These are phyloP conservation scores for Castanopsis chinensis DNA, from an alignment of 306 rosid species.

Conservation along the genomic window DNA sequence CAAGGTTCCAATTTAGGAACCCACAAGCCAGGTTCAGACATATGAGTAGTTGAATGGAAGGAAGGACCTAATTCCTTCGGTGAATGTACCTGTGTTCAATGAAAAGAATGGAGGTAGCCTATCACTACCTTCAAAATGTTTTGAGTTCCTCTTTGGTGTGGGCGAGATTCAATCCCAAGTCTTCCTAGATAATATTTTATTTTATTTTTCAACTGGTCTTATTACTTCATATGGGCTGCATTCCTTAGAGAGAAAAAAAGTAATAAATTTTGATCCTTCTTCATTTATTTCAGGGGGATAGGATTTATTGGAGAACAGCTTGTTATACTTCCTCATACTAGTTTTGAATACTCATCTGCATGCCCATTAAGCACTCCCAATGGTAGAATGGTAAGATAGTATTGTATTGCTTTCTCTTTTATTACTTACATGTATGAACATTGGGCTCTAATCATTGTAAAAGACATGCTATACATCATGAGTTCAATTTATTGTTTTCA, in stretches of 20 bases:
- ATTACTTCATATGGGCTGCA: not conserved
- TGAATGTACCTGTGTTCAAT: conserved; percentile 33
- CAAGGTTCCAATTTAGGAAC: conserved; percentile 49
- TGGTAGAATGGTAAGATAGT: conserved; percentile 86
- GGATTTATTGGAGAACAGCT: conserved; percentile 99
- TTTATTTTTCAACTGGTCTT: not conserved
- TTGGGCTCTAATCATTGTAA: not conserved
- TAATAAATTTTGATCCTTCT: not conserved
- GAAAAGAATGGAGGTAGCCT: conserved; percentile 32
- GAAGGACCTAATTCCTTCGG: conserved; percentile 31
- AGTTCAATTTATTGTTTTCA: no score
- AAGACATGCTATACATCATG: no score
- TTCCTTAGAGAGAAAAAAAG: not conserved
- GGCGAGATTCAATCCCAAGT: no score
- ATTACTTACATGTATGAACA: not conserved
- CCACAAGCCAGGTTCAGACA: conserved; percentile 33
- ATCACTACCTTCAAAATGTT: conserved; percentile 44
- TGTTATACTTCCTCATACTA: conserved; percentile 73
- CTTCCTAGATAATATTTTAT: not conserved
- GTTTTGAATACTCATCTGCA: conserved; percentile 97
- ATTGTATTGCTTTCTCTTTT: not conserved
- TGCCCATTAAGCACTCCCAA: conserved; percentile 84
- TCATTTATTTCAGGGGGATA: conserved; percentile 59
- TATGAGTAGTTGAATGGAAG: conserved; percentile 36
- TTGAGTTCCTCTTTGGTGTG: no score